phyloP scores from a whole-genome alignment of 306 rosid species.

The Trifolium dubium region DNA sequence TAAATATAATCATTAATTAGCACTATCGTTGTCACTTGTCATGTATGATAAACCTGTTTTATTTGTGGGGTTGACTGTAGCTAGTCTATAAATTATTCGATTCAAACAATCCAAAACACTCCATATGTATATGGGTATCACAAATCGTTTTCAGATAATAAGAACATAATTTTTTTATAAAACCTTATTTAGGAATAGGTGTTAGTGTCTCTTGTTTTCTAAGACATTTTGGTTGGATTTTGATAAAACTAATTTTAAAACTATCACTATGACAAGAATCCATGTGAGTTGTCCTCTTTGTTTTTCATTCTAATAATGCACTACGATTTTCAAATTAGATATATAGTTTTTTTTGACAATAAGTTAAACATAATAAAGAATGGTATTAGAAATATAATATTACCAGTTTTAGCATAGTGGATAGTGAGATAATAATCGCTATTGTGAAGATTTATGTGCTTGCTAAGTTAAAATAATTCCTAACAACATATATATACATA shows the following conservation, averaged over 20 bases:
- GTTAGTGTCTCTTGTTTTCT: conserved; percentile 19
- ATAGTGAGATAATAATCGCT: too few relatives aligned
- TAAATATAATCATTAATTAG: not conserved
- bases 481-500: too few relatives aligned
- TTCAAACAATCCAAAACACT: conserved; percentile 5
- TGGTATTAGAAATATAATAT: too few relatives aligned
- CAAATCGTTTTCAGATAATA: conserved; percentile 31
- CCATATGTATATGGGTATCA: conserved; percentile 7
- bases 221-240: not conserved
- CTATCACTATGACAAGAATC: not conserved
- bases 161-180: conserved; percentile 2
- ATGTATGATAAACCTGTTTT: not conserved
- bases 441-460: too few relatives aligned
- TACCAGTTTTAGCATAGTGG: too few relatives aligned
- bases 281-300: not conserved
- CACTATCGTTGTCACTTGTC: not conserved
- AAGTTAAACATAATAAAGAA: too few relatives aligned
- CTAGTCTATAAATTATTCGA: not conserved
- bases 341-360: too few relatives aligned
- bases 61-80: conserved; percentile 17
- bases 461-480: too few relatives aligned
- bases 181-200: conserved; percentile 26
- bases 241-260: not conserved
- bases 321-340: not conserved
- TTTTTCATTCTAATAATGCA: not conserved